Conservation (phyloP, 1,284 basidiomycete genomes). For the Thecaphora frezii region DNA sequence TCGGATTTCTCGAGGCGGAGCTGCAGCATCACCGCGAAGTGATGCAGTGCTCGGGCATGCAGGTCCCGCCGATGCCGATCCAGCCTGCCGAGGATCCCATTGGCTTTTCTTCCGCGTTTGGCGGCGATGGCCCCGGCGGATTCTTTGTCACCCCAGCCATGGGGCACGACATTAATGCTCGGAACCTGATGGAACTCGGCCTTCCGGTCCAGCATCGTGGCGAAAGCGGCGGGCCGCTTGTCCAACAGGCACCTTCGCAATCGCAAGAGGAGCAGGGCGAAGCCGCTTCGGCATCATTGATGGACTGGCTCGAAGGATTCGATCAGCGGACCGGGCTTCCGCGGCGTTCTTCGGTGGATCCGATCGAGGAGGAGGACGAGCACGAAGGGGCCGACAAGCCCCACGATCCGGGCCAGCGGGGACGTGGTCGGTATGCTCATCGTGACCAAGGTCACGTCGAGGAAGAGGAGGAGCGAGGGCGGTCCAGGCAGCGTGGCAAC, state of each 20-base stretch:
- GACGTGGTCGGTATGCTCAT: constrained; percentile 12
- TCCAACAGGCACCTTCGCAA: not conserved
- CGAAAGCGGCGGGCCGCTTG: not conserved
- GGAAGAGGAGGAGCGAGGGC: constrained; percentile 28
- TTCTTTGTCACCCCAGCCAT: not conserved
- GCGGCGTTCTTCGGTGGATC: constrained; percentile 38
- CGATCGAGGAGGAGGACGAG: constrained; percentile 39
- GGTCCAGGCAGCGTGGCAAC: constrained; percentile 18
- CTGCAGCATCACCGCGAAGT: constrained; percentile 32
- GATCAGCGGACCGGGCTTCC: constrained; percentile 39
- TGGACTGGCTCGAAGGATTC: constrained; percentile 36
- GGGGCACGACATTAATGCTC: not conserved
- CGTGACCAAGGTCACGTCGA: constrained; percentile 9
- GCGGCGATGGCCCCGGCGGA: not conserved
- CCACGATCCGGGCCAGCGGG: constrained; percentile 27
- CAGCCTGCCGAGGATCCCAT: not conserved
- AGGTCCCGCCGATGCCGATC: constrained; percentile 16
- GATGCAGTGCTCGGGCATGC: constrained; percentile 30
- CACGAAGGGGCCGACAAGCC: constrained; percentile 20
- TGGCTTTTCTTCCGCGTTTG: not conserved
- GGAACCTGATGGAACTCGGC: not conserved
- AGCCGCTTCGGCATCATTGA: constrained; percentile 14
- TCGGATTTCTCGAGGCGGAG: constrained; percentile 46
- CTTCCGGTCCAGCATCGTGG: constrained; percentile 1
- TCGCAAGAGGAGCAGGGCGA: constrained; percentile 3